Evolutionary conservation across 2,329 filamentous ascomycete genomes (phyloP), one percentile per base, ranked within the genome.

Genomic region (Alternaria sp.): DNA sequence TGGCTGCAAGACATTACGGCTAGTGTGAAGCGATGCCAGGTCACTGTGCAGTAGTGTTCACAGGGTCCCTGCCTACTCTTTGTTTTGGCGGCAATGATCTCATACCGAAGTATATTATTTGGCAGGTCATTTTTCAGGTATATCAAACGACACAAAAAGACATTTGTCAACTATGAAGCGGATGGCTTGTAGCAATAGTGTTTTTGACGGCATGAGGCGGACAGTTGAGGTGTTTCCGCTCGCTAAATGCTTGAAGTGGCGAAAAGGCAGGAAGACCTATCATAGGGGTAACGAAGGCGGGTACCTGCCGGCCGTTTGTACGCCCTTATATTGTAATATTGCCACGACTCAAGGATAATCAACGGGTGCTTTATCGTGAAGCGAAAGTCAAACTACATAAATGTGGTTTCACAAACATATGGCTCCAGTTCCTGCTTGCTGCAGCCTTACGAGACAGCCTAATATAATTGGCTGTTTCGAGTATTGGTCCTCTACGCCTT

Each of bases 221-320:
- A 64, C 46, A 56, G 57, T 57, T 58, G 53, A 57, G 60, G 59
- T 60, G 57, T 61, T 67, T 58, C 48, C 59, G 58, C 27, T 54
- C 48, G 51, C 32, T 55, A 53, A 54, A 58, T 45, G 34, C 57
- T 40, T 30, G 16, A 45, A 48, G 51, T 40, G 11, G 54, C 48
- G 34, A 45, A 54, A 56, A 51, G 54, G 55, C 50, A 59, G 52
- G 50, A 52, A 41, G 27, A 16, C 28, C 36, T 51, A 51, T 70
- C 64, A 66, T 68, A 62, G 63, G 41, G 45, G 41, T 56, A 59
- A 36, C 41, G 48, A 45, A 54, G 51, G 53, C 64, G 65, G 69
- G 69, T 72, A 66, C 68, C 65, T 69, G 52, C 64, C 46, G 52
- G 49, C 48, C 56, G 49, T 49, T 58, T 61, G 54, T 44, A 41